Evolutionary conservation across 1,284 basidiomycete species (phyloP), one percentile per base, ranked within the genome.

Genomic region (Leccinum ponderosum): DNA sequence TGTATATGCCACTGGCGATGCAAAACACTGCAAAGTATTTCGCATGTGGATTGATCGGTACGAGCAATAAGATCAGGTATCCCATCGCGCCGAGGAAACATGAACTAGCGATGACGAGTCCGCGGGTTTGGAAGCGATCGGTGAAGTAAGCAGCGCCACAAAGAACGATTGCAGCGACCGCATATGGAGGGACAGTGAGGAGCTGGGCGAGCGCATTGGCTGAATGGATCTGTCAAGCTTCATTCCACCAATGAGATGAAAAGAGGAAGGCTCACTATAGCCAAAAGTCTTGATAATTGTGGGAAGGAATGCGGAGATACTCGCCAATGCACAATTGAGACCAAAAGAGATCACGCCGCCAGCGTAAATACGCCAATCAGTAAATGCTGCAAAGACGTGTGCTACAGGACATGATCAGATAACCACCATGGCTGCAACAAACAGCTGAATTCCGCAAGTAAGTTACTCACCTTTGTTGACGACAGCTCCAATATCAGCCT

Each of bases 131-230:
- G n/a, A 85, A 68, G 47, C 83, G 70, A 42, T 96, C 94, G 3
- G 92, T 94, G 29, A 79, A 74, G 64, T 83, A 87, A 2, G 89
- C 87, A 53, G 88, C 81, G 6, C 81, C 54, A 25, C 87, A 80
- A 66, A 95, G 83, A 52, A 92, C 81, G 9, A 89, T 79, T 3
- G 91, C 84, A 0, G 90, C 85, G 29, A 90, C 86, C 3, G 84
- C 89, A 67, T 94, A 94, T 6, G 93, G 92, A 2, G 94, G 93
- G 3, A 95, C 91, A 0, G 93, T 90, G 55, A 90, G 76, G 6
- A 91, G 67, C 65, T 91, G 89, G 0, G 89, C 87, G 15, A 78
- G 74, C 0, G 84, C 84, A 57, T 80, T 77, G 29, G 80, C 84
- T 85, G 27, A 59, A 22, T 3, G 17, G 17, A 33, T 47, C 9